phyloP scores from a whole-genome alignment of 2,329 filamentous ascomycete genomes.

The Diaporthe aspalathi region DNA sequence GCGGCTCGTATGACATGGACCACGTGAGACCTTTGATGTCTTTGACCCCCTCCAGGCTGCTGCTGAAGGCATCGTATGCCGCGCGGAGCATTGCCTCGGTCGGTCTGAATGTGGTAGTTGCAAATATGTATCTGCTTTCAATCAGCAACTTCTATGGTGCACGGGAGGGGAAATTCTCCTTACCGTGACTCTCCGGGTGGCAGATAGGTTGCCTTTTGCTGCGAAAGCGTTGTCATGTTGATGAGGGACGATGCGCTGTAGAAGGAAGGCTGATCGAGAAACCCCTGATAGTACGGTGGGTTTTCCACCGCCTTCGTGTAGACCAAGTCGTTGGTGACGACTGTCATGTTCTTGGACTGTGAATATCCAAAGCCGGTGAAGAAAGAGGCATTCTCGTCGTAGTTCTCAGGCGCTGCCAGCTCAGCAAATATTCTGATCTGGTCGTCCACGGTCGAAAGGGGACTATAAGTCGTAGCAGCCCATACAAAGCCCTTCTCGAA shows the following conservation, averaged over 20 bases:
- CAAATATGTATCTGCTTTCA: conserved; percentile 5
- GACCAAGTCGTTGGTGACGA: conserved; percentile 11
- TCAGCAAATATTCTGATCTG: conserved; percentile 5
- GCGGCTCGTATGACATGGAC: conserved; percentile 9
- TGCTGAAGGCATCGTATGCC: conserved; percentile 4
- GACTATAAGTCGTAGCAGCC: conserved; percentile 11
- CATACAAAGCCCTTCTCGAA: conserved; percentile 41
- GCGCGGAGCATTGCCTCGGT: conserved; percentile 23
- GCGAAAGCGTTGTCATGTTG: not conserved
- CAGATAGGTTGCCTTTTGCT: not conserved
- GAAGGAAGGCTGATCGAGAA: not conserved
- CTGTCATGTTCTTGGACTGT: not conserved
- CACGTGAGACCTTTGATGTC: not conserved
- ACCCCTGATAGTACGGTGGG: not conserved
- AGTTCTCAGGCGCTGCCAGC: not conserved
- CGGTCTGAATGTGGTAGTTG: conserved; percentile 12
- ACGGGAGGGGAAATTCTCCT: not conserved
- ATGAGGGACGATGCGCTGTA: not conserved
- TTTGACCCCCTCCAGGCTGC: conserved; percentile 10
- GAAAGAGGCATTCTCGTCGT: conserved; percentile 21
- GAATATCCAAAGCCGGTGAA: conserved; percentile 11
- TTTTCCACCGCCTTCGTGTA: not conserved
- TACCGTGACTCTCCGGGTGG: not conserved
- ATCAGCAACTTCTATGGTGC: not conserved
- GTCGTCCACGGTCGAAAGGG: conserved; percentile 4